Evolutionary conservation across 1,139 yeast genomes (phyloP), one percentile per base, ranked within the genome.

Genomic region (Sugiyamaella japonica): DNA sequence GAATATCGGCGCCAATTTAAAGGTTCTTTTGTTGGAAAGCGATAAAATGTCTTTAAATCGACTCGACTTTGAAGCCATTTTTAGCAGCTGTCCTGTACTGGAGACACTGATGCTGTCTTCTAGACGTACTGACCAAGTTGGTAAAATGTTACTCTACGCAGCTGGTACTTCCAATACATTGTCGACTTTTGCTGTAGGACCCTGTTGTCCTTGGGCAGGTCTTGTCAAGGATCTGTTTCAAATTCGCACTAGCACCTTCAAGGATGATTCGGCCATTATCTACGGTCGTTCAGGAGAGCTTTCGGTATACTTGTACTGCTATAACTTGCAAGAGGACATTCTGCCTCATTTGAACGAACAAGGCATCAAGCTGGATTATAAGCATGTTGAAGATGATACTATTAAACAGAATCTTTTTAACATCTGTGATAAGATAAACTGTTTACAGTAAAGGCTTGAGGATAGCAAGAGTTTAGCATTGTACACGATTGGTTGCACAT

Each of bases 21-120:
- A 39, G n/a, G 43, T 39, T 15, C 20, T 39, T 16, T 9, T 39
- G 23, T 39, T 39, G 7, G 43, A 39, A 15, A 39, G 43, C 23
- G 43, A 39, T 12, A 25, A 17, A 7, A 39, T 39, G 43, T 39
- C 20, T 39, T 39, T 39, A 3, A n/a, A 15, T 15, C 29, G 17
- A 23, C 13, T 39, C 4, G 23, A 15, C 8, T 39, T 39, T 39
- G 43, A 39, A 39, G 20, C 43, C 8, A 23, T 39, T 12, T 9
- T 39, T 3, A 20, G 7, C n/a, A 20, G 29, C 23, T 39, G 43
- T 17, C 43, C 43, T 10, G 43, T 39, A 39, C 8, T 39, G 7
- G 43, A 39, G 20, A 39, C 43, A 9, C 17, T 39, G 10, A 39
- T 39, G 43, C 43, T 39, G 10, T 39, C 43, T 15, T 39, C 43